phyloP scores from a whole-genome alignment of 805 yeast species.

The Pichia phayaonensis region DNA sequence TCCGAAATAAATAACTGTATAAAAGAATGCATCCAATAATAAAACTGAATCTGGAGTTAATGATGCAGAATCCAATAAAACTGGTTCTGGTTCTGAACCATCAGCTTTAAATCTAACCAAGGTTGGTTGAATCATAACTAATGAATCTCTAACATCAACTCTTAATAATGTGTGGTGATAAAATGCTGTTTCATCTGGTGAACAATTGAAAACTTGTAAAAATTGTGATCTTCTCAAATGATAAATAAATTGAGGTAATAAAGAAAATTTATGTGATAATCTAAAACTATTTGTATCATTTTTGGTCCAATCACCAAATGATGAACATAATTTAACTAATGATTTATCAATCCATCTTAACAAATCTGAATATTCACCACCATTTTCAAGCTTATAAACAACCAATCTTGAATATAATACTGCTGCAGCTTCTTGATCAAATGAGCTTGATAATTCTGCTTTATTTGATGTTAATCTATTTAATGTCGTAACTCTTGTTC shows the following conservation, averaged over 20 bases:
- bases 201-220: conserved; percentile 90
- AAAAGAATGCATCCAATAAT: conserved; percentile 92
- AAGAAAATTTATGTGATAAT: conserved; percentile 71
- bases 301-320: conserved; percentile 87
- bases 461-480: conserved; percentile 43
- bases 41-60: conserved; percentile 82
- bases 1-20: conserved; percentile 91
- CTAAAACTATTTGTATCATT: conserved; percentile 79
- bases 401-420: conserved; percentile 89
- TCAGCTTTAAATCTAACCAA: conserved; percentile 78
- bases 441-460: conserved; percentile 51
- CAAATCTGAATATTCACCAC: conserved; percentile 66
- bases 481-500: conserved; percentile 87
- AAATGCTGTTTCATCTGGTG: conserved; percentile 98
- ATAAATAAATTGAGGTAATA: conserved; percentile 93
- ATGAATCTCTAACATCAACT: conserved; percentile 87
- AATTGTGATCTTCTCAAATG: conserved; percentile 95
- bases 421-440: conserved; percentile 98
- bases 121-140: conserved; percentile 97
- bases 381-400: conserved; percentile 82
- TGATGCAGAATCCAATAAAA: conserved; percentile 86
- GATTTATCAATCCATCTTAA: conserved; percentile 92
- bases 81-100: conserved; percentile 80
- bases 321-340: conserved; percentile 81
- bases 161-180: conserved; percentile 87